Evolutionary conservation across 345 rosid genomes (phyloP), one percentile per base, ranked within the genome.

Genomic region (Dipteronia sinensis): DNA sequence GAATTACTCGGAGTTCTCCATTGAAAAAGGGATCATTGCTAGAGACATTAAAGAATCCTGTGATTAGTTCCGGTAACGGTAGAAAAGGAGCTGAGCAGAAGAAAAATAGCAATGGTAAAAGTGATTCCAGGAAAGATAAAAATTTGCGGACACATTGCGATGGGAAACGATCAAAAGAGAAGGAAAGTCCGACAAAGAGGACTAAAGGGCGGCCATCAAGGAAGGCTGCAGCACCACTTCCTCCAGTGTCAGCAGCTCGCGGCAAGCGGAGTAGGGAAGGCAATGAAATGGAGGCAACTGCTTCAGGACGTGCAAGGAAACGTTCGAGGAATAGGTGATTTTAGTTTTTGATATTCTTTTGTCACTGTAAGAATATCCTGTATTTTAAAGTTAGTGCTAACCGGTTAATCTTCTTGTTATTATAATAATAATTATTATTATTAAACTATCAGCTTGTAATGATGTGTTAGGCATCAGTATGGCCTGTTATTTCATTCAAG

Each of bases 1-100:
- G 91, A 80, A 86, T 86, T 84, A 88, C 77, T 64, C 77, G 83
- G 44, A 79, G 84, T 76, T 81, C 85, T 34, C 65, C 80, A 7
- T 49, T 83, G 38, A 73, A 76, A 53, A 85, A 78, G 42, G 81
- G 25, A 4, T 34, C 58, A 25, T 67, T 72, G n/a, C 19, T 27
- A 73, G 85, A 83, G 74, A 76, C 83, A 0, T 4, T 25, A 61
- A 82, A 83, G 83, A 40, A 72, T 9, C 9, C 31, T 15, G 82
- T 58, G 16, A 75, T 16, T 65, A 71, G 62, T 74, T 81, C 90
- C 22, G 80, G 80, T 68, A 70, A 73, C 47, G 83, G 77, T 64
- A 87, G 74, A 80, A 86, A 79, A 31, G 42, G 58, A 65, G 67
- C 77, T 49, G 86, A 81, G 75, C 82, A 74, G 78, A 83, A 77